Evolutionary conservation across 495 filamentous ascomycete species (phyloP), one percentile per base, ranked within the genome.

Genomic region (Collariella sp.): DNA sequence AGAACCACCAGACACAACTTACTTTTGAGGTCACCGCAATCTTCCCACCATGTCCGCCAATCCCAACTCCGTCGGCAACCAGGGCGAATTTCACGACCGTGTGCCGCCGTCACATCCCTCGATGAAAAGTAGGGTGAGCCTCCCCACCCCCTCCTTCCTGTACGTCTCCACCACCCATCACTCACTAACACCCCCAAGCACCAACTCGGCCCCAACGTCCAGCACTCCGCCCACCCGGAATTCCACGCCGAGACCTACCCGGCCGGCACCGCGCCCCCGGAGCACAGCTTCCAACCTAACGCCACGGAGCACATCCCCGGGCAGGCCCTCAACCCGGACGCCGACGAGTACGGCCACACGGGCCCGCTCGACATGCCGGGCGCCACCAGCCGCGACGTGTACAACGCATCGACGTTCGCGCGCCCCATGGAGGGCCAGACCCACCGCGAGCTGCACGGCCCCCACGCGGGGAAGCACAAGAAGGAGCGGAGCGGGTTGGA

Each of bases 371-470:
- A 81, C 23, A 63, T 88, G 13, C 66, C 63, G 18, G 87, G 88
- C 5, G 75, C 85, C 2, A 87, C 84, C 0, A 85, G 79, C 3
- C 62, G 61, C 29, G 79, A 83, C 47, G 75, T 91, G 5, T 64
- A 89, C 68, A 72, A 67, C 1, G 82, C 83, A 0, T 70, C 67
- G 0, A 79, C 83, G 0, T 47, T 81, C 0, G 84, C 84, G 0
- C 76, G 81, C 40, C 86, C 86, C 0, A 69, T 76, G 3, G 69
- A 78, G 33, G 87, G 86, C 1, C 75, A 84, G 72, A 80, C 80
- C 11, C 73, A 67, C 46, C 62, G 58, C 3, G 85, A 93, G 69
- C 24, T 81, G 22, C 69, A 80, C 50, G 79, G 81, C 1, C 55
- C 72, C 48, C 66, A 76, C 34, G 55, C 53, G 5, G 52, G 71